phyloP scores from a whole-genome alignment of 108 stramenopile species.

The Phaeodactylum tricornutum region DNA sequence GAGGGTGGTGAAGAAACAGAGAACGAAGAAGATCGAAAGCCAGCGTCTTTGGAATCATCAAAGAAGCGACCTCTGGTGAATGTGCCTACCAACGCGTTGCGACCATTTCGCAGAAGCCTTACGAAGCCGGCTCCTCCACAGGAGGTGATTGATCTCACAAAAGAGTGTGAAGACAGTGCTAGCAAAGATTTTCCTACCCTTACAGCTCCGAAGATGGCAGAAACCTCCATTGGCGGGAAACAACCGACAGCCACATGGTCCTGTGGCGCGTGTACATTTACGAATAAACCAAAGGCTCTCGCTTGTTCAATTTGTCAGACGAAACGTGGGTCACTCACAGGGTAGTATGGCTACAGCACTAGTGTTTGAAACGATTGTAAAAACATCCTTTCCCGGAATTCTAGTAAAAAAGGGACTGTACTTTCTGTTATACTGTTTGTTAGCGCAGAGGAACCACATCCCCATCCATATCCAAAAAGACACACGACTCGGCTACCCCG shows the following conservation, averaged over 20 bases:
- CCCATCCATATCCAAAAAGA: constrained; percentile 77
- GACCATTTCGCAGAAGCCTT: no score
- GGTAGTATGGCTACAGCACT: background rate
- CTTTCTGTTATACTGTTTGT: background rate
- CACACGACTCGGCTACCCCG: constrained; percentile 46
- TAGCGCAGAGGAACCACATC: constrained; percentile 54
- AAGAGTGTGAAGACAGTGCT: no score
- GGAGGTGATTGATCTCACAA: no score
- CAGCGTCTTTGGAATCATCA: no score
- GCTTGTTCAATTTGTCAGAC: background rate
- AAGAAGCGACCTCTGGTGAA: no score
- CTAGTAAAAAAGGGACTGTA: background rate
- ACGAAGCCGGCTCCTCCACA: no score
- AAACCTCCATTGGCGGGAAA: background rate
- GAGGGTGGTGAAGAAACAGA: constrained; percentile 1
- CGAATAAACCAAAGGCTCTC: background rate
- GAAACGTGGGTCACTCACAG: background rate
- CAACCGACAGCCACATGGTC: no score
- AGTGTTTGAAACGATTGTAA: background rate
- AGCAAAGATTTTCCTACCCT: background rate
- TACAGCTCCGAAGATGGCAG: background rate
- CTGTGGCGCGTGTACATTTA: background rate
- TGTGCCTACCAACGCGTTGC: no score
- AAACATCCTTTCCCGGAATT: background rate
- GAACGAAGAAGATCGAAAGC: constrained; percentile 9